Evolutionary conservation across 192 early-diverging fungal species (phyloP), one percentile per base, ranked within the genome.

Genomic region (Glomus cerebriforme): DNA sequence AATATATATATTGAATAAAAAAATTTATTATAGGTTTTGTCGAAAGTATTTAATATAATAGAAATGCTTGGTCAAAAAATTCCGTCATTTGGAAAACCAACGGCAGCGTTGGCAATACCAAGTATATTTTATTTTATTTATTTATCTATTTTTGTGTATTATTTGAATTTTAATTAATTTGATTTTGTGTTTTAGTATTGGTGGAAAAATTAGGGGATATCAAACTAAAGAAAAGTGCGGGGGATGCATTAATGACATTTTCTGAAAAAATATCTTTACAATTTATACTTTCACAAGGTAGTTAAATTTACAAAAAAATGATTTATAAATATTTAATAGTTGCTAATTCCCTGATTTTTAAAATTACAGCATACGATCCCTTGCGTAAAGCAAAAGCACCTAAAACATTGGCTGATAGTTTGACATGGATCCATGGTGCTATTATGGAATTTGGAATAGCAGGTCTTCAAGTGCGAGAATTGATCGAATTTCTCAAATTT

Each of bases 161-260:
- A 9, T 39, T 39, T 43, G 10, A 43, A 12, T 10, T 1, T 10
- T 2, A 43, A 24, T 81, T 72, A 32, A 29, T 12, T 8, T 59
- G 3, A 37, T 73, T 68, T 24, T 70, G 19, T 45, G 65, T 37
- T 37, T 24, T 77, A 91, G 90, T 90, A 7, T 84, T 97, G 45
- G 92, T 90, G 1, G 98, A 98, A 80, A 98, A 97, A 83, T 88
- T 99, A 19, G 94, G 96, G 22, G 98, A 99, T 75, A 93, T 96
- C 76, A 99, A 99, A 82, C 86, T 98, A 27, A 98, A 97, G 79
- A 94, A 93, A 32, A 85, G 89, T 0, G 93, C 96, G 0, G 92
- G 91, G 9, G 93, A 93, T 26, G 95, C 94, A 65, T 83, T 99
- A 81, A 88, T 88, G 3, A 79, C 86, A 0, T 93, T 96, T 79